phyloP scores from a whole-genome alignment of 164 flowering plant genomes.

The Umbellularia californica region DNA sequence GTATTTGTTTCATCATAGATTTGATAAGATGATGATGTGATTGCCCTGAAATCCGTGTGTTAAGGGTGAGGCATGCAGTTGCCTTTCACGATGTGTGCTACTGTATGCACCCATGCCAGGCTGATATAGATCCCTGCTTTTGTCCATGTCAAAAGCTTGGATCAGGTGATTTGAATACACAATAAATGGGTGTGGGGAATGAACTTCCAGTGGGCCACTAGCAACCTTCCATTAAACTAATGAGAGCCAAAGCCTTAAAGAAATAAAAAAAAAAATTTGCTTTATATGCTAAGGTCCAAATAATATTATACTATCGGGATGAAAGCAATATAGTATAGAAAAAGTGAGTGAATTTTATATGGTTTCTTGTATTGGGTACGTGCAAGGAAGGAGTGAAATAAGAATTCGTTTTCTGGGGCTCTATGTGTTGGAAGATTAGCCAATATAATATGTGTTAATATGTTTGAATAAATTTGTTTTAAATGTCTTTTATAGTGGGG shows the following conservation, averaged over 20 bases:
- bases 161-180: constrained; percentile 14
- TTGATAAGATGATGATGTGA: no score
- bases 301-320: background rate
- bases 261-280: background rate
- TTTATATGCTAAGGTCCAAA: constrained; percentile 3
- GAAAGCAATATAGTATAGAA: background rate
- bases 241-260: background rate
- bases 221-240: background rate
- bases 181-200: background rate
- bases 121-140: constrained; percentile 10
- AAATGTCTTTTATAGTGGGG: no score
- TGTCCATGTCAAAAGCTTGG: constrained; percentile 10
- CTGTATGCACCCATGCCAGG: no score
- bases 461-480: no score
- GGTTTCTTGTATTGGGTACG: background rate
- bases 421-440: no score
- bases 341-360: background rate
- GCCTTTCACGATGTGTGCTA: no score
- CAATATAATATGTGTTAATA: no score
- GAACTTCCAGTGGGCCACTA: constrained; percentile 8
- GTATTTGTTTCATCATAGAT: no score
- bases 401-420: constrained; percentile 7
- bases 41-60: no score
- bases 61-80: no score
- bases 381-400: background rate